Base-by-base conservation (phyloP, 78 protist genomes). In the Parvularia atlantis region DNA sequence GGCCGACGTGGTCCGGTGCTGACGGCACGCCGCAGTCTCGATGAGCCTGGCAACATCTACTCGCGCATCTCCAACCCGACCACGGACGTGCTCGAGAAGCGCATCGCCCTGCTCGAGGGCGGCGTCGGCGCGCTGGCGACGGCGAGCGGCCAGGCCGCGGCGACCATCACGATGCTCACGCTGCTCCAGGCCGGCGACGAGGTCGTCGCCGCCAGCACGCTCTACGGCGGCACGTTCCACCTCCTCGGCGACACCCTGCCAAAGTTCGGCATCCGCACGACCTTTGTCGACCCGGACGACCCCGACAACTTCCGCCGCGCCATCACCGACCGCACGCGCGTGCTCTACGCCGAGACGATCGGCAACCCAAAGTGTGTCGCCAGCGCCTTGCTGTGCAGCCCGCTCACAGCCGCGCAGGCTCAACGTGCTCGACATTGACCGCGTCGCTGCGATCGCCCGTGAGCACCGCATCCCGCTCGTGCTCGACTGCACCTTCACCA, bases 401-500 rank as follows among this genome's bases (percentile, higher is more conserved):
- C n/a, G n/a, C n/a, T n/a, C n/a, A n/a, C n/a, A n/a, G n/a, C n/a
- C n/a, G n/a, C n/a, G n/a, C 7, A 1, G 57, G 28, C 39, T n/a
- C 69, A 11, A 44, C 41, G 70, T 84, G 33, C 57, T 75, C 59
- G 81, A 84, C 68, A 56, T 84, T 26, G 82, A 2, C 19, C 80
- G 48, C 30, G 6, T 73, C 41, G 26, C 63, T 31, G 31, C 31
- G 35, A 43, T 79, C 28, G 71, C 69, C 35, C 54, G 63, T 57
- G 24, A 50, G 65, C 35, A 65, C 58, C 65, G 67, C 35, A 14
- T 86, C 19, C 81, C 86, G 36, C 58, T 76, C 31, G 31, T 81
- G 22, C 75, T 76, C 33, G 91, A 86, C 71, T 78, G 74, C 82
- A 86, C 91, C 50, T 78, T 86, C 35, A 48, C 33, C 52, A 37